Evolutionary conservation across 2,329 filamentous ascomycete species (phyloP).

Genomic region (Arachnomyces sp.): DNA sequence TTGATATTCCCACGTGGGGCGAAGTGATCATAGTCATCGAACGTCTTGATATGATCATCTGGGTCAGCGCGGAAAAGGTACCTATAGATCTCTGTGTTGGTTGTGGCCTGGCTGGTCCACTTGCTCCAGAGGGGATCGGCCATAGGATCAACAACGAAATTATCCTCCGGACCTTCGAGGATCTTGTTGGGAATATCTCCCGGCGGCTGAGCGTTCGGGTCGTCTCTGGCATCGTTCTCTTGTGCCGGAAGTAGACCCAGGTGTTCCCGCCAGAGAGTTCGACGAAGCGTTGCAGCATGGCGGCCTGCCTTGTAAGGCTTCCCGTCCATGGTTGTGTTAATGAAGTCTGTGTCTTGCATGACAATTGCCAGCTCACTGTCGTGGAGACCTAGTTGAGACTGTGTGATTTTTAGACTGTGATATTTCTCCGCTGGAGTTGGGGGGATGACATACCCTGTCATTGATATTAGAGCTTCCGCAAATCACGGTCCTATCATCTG

Average conservation of each 20-base stretch:
- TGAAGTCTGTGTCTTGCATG: conserved; percentile 66
- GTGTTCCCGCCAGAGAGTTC: conserved; percentile 86
- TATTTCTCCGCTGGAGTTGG: background rate
- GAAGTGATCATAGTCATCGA: conserved; percentile 82
- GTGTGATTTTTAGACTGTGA: conserved; percentile 32
- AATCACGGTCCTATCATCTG: conserved; percentile 73
- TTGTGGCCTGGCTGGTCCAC: conserved; percentile 65
- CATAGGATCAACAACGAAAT: conserved; percentile 67
- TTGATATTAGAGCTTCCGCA: conserved; percentile 69
- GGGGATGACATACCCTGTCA: conserved; percentile 43
- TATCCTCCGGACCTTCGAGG: conserved; percentile 61
- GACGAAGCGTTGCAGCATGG: conserved; percentile 72
- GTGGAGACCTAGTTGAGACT: conserved; percentile 72
- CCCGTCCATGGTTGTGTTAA: conserved; percentile 68
- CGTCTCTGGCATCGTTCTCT: conserved; percentile 54
- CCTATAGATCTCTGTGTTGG: conserved; percentile 73
- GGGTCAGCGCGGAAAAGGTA: conserved; percentile 84
- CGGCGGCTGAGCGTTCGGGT: conserved; percentile 71
- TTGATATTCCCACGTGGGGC: conserved; percentile 57
- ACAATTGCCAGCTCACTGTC: conserved; percentile 87
- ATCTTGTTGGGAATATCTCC: conserved; percentile 63
- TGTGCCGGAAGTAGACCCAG: conserved; percentile 75
- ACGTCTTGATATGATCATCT: conserved; percentile 80
- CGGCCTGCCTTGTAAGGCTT: conserved; percentile 62
- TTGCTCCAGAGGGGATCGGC: conserved; percentile 59